These are phyloP conservation scores for Chiua virens DNA, from an alignment of 768 basidiomycete genomes.

Conservation along the genomic window DNA sequence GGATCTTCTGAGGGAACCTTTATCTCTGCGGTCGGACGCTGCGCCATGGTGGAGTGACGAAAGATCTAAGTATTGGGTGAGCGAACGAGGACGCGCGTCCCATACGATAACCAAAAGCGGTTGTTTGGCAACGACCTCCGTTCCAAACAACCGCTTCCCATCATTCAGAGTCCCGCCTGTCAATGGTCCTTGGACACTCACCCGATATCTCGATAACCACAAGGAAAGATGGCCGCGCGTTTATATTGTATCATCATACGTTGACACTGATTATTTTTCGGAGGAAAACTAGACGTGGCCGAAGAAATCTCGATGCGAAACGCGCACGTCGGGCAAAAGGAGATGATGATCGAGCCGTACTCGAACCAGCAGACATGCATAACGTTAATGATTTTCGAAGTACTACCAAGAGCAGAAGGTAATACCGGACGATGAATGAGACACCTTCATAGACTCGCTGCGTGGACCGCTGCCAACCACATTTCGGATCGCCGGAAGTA, in stretches of 20 bases:
- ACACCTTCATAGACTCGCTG: slow-evolving; percentile 61
- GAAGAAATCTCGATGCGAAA: slow-evolving; percentile 11
- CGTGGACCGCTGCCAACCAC: slow-evolving; percentile 84
- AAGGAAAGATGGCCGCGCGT: slow-evolving; percentile 20
- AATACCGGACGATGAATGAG: slow-evolving; percentile 79
- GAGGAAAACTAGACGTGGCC: slow-evolving; percentile 20
- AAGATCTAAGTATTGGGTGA: slow-evolving; percentile 1
- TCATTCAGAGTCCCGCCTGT: too few species aligned
- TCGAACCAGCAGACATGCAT: slow-evolving; percentile 64
- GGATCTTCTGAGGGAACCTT: slow-evolving; percentile 73
- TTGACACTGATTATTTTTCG: neutral
- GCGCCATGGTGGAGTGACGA: slow-evolving; percentile 46
- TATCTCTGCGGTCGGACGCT: slow-evolving; percentile 58
- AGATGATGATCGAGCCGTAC: slow-evolving; percentile 47
- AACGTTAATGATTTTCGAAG: slow-evolving; percentile 63
- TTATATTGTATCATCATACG: neutral
- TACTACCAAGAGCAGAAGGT: slow-evolving; percentile 81
- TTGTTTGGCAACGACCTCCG: slow-evolving; percentile 32
- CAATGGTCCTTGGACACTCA: too few species aligned
- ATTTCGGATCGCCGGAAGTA: slow-evolving; percentile 87
- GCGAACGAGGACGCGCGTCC: slow-evolving; percentile 32
- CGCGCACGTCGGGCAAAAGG: slow-evolving; percentile 14
- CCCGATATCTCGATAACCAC: neutral
- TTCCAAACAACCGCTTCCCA: slow-evolving; percentile 29
- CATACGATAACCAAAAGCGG: slow-evolving; percentile 23